Conservation (phyloP, 345 rosid genomes). For the Rhodomyrtus tomentosa region DNA sequence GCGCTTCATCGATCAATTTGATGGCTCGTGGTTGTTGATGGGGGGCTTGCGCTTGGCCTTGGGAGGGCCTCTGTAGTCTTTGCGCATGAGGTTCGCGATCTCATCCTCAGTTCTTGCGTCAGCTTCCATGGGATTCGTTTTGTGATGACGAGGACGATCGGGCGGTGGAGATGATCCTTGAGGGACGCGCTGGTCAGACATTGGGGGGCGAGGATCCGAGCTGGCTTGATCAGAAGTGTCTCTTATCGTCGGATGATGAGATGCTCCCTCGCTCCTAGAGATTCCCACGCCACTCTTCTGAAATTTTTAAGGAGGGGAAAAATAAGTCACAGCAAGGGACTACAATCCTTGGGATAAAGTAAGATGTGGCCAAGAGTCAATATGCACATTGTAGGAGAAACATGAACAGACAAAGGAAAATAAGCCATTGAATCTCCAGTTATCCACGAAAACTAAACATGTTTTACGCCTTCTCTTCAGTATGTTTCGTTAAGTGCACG, state of each 20-base stretch:
- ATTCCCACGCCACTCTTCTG: background rate
- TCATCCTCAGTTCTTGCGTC: background rate
- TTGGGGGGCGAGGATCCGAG: background rate
- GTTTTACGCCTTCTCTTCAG: background rate
- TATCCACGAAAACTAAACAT: background rate
- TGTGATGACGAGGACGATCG: background rate
- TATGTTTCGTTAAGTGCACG: background rate
- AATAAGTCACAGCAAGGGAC: background rate
- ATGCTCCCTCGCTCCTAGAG: background rate
- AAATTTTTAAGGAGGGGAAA: background rate
- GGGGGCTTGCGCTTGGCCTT: slow-evolving; percentile 10
- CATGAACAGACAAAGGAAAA: background rate
- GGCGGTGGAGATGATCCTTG: background rate
- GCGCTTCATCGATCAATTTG: background rate
- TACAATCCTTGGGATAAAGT: background rate
- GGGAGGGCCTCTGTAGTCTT: slow-evolving; percentile 7
- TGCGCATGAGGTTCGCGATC: background rate
- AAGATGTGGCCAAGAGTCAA: background rate
- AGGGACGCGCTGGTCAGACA: background rate
- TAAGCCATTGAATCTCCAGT: background rate
- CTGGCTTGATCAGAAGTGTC: background rate
- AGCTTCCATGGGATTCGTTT: background rate
- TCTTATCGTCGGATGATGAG: background rate
- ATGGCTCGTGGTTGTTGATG: slow-evolving; percentile 6
- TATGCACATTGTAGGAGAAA: background rate